Conservation (phyloP, 1,139 yeast genomes). For the Yamadazyma atlantica region DNA sequence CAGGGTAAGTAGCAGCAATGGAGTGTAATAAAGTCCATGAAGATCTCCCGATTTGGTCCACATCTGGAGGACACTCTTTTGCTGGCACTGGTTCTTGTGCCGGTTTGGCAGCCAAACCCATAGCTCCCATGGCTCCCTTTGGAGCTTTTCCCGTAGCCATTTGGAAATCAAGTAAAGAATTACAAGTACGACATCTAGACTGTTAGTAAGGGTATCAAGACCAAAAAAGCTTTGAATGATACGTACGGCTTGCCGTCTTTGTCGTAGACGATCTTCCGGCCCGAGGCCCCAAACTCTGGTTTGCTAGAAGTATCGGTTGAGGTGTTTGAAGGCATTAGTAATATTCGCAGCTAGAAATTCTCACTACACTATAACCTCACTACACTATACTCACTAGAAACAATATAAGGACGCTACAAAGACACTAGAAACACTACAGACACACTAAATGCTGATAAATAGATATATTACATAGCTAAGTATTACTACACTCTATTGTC, state of each 20-base stretch:
- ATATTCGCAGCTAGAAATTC: conserved; percentile 1
- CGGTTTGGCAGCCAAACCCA: no score
- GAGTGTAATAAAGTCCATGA: conserved; percentile 94
- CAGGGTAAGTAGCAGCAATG: conserved; percentile 88
- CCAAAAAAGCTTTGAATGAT: conserved; percentile 3
- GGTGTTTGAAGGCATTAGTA: conserved; percentile 9
- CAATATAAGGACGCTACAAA: no score
- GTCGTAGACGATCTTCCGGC: conserved; percentile 74
- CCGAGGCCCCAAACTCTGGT: conserved; percentile 55
- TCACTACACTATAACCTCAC: no score
- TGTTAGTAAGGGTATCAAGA: conserved; percentile 16
- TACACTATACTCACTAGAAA: no score
- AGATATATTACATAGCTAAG: no score
- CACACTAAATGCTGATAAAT: no score
- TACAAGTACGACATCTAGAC: conserved; percentile 77
- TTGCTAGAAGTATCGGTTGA: conserved; percentile 5
- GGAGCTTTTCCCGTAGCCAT: conserved; percentile 44
- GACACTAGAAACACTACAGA: no score
- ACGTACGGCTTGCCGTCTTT: conserved; percentile 91
- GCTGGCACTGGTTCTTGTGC: conserved; percentile 17
- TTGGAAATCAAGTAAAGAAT: conserved; percentile 72
- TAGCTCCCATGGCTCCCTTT: background rate
- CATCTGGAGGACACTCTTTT: conserved; percentile 83
- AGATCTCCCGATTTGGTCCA: conserved; percentile 72
- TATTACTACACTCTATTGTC: no score